A percentile compares a stretch with the other conserved stretches of the same genome.
These are phyloP conservation scores for Millerozyma miso DNA, from an alignment of 805 yeast genomes.

Conservation along the genomic window DNA sequence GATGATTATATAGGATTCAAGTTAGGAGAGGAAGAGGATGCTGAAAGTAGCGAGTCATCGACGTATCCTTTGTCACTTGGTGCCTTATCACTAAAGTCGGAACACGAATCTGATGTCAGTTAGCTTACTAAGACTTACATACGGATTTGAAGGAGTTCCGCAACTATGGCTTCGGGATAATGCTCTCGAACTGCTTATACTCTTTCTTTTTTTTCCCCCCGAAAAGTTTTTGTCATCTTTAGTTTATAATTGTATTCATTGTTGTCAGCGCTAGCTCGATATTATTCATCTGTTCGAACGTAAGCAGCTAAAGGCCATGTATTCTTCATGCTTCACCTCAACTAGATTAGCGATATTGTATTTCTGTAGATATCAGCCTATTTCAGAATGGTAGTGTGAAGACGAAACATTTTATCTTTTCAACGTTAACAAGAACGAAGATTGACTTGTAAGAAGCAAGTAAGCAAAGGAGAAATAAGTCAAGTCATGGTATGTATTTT, in stretches of 20 bases:
- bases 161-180: no score
- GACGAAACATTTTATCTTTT: not conserved
- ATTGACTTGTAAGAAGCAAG: not conserved
- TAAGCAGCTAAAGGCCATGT: no score
- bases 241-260: no score
- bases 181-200: not conserved
- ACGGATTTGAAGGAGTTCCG: no score
- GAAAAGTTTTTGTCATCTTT: not conserved
- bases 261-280: not conserved
- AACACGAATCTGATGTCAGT: not conserved
- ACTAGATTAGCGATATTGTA: no score
- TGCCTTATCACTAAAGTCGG: constrained; percentile 19
- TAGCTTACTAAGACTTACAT: not conserved
- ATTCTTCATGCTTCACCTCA: no score
- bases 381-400: not conserved
- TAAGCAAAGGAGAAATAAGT: not conserved
- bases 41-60: constrained; percentile 30
- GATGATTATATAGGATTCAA: constrained; percentile 72
- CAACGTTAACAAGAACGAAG: not conserved
- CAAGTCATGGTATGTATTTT: not conserved
- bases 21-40: constrained; percentile 44
- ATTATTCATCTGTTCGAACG: no score
- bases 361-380: not conserved
- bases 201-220: not conserved
- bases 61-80: constrained; percentile 46